These are phyloP conservation scores for Cunninghamia lanceolata DNA, from an alignment of 75 land plant genomes.

Conservation along the genomic window DNA sequence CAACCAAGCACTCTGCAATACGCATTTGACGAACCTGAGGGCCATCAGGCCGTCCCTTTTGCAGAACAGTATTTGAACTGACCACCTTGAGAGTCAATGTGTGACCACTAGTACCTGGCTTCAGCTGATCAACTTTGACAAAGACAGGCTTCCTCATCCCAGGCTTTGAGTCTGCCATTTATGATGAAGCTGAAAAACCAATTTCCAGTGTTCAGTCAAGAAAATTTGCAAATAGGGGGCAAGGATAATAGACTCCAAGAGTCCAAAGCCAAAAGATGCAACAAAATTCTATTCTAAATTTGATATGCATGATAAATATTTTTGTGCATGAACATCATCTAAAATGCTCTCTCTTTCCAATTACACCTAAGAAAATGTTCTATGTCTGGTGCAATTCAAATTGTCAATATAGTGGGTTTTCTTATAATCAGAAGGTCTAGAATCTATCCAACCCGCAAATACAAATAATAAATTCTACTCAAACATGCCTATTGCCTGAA, in stretches of 20 bases:
- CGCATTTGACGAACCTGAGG: slow-evolving; percentile 69
- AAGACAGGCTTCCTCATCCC: slow-evolving; percentile 61
- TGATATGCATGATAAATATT: not conserved
- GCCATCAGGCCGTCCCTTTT: slow-evolving; percentile 63
- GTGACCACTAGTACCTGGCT: slow-evolving; percentile 59
- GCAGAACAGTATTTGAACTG: slow-evolving; percentile 51
- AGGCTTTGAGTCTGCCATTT: slow-evolving; percentile 40
- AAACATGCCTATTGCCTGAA: not conserved
- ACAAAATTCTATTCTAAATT: not conserved
- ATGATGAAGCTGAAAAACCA: not conserved
- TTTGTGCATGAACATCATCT: not conserved
- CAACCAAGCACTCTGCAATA: slow-evolving; percentile 69
- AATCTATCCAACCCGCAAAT: not conserved
- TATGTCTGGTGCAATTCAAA: too few relatives aligned
- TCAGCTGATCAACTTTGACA: slow-evolving; percentile 69
- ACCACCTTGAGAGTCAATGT: slow-evolving; percentile 71
- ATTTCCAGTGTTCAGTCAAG: not conserved
- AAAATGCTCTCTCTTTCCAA: not conserved
- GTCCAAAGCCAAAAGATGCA: not conserved
- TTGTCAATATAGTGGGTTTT: not conserved
- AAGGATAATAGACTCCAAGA: not conserved
- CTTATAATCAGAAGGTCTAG: not conserved
- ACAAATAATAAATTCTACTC: not conserved
- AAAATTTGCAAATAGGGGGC: too few relatives aligned
- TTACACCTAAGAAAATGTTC: not conserved